A percentile compares a stretch with the other conserved stretches of the same genome.
Evolutionary conservation across 495 filamentous ascomycete genomes (phyloP).

Genomic region (Penicillium manginii): DNA sequence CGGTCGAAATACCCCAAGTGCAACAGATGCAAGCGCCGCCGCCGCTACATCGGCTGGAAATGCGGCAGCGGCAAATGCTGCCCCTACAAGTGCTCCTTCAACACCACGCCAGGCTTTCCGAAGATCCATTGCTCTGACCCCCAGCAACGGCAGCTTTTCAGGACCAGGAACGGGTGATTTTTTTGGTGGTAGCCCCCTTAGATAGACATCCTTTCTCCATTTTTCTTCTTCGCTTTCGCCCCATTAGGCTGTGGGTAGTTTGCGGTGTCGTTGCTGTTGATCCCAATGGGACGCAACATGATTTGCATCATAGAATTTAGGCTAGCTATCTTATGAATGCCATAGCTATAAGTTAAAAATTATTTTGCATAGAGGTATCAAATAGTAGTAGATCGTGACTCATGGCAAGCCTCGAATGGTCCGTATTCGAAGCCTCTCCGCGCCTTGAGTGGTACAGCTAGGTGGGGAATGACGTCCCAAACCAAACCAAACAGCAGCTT

Average conservation of each 20-base stretch:
- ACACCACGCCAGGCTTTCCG: slow-evolving; percentile 51
- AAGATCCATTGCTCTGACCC: slow-evolving; percentile 50
- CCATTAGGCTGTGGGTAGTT: neutral
- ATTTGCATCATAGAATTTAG: neutral
- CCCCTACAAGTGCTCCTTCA: slow-evolving; percentile 41
- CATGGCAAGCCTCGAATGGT: neutral
- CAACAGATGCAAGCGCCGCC: slow-evolving; percentile 32
- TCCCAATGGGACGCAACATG: neutral
- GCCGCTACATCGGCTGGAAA: slow-evolving; percentile 10
- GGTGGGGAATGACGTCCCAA: slow-evolving; percentile 49
- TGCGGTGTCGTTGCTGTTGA: neutral
- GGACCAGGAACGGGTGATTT: slow-evolving; percentile 47
- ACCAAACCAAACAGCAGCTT: slow-evolving; percentile 7
- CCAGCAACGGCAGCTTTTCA: slow-evolving; percentile 50
- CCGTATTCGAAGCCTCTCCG: neutral
- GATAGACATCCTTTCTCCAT: slow-evolving; percentile 24
- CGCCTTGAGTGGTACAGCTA: neutral
- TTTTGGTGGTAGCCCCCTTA: slow-evolving; percentile 47
- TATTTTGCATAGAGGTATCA: neutral
- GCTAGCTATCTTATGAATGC: slow-evolving; percentile 1
- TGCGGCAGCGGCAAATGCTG: slow-evolving; percentile 10
- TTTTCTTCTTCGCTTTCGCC: neutral
- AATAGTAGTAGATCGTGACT: neutral
- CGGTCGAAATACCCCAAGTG: slow-evolving; percentile 49
- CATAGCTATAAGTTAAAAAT: neutral